These are phyloP conservation scores for Fusarium euwallaceae DNA, from an alignment of 2,329 filamentous ascomycete species.

Conservation along the genomic window DNA sequence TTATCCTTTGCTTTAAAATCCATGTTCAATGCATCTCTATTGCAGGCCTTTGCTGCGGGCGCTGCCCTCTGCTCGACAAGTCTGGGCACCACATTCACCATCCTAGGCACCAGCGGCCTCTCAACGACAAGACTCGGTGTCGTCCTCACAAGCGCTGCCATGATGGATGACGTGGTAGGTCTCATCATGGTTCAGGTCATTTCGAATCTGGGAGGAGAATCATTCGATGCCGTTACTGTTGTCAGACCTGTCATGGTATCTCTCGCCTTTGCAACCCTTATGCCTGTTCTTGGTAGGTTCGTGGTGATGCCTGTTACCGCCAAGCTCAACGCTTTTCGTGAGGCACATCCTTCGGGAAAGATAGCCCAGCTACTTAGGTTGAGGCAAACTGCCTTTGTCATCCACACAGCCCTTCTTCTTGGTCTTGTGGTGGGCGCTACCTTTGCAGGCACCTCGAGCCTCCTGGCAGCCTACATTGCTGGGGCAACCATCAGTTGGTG, in stretches of 20 bases:
- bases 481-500: constrained; percentile 72
- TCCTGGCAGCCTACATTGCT: constrained; percentile 74
- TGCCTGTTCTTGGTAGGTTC: constrained; percentile 62
- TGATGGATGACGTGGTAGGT: constrained; percentile 86
- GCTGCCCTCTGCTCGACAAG: constrained; percentile 81
- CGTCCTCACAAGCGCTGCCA: constrained; percentile 79
- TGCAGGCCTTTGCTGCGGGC: constrained; percentile 79
- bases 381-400: constrained; percentile 55
- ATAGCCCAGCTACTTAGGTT: constrained; percentile 46
- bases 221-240: constrained; percentile 51
- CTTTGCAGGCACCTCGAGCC: constrained; percentile 72
- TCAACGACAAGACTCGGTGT: constrained; percentile 61
- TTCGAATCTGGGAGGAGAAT: constrained; percentile 67
- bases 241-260: constrained; percentile 62
- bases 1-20: constrained; percentile 72
- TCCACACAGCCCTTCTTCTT: constrained; percentile 65
- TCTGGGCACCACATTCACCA: constrained; percentile 76
- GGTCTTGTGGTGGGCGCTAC: constrained; percentile 63
- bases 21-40: constrained; percentile 62
- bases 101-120: constrained; percentile 60
- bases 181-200: constrained; percentile 84
- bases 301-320: constrained; percentile 58
- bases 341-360: constrained; percentile 30
- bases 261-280: constrained; percentile 62
- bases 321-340: constrained; percentile 50